Conservation (phyloP, 2,329 filamentous ascomycete species). For the Pyrenophora teres region DNA sequence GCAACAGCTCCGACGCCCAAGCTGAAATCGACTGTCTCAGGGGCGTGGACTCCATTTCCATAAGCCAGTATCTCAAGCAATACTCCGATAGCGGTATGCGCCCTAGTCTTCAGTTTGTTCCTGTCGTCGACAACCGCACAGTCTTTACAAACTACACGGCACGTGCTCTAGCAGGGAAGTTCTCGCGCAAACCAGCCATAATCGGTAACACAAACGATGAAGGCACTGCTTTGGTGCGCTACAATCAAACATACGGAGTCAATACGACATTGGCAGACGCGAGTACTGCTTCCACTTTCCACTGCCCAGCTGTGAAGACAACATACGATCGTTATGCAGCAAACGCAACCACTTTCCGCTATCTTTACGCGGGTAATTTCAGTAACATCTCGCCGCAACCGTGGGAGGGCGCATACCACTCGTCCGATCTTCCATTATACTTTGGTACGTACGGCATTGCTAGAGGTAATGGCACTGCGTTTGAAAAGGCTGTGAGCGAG, state of each 20-base stretch:
- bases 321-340: slow-evolving; percentile 30
- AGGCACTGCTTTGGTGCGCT: slow-evolving; percentile 41
- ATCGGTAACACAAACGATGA: slow-evolving; percentile 44
- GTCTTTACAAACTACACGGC: slow-evolving; percentile 46
- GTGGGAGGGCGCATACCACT: slow-evolving; percentile 47
- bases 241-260: slow-evolving; percentile 37
- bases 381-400: slow-evolving; percentile 40
- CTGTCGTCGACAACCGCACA: slow-evolving; percentile 37
- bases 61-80: slow-evolving; percentile 41
- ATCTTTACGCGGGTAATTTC: slow-evolving; percentile 46
- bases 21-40: slow-evolving; percentile 47
- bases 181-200: slow-evolving; percentile 43
- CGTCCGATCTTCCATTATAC: slow-evolving; percentile 41
- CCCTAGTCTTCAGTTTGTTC: slow-evolving; percentile 35
- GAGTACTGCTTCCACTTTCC: slow-evolving; percentile 31
- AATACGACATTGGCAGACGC: slow-evolving; percentile 21
- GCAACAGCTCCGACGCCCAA: slow-evolving; percentile 24
- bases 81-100: slow-evolving; percentile 33
- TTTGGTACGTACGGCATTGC: slow-evolving; percentile 44
- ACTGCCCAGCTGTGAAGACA: slow-evolving; percentile 39
- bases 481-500: slow-evolving; percentile 39
- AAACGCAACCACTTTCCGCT: slow-evolving; percentile 43
- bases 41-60: slow-evolving; percentile 31
- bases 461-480: slow-evolving; percentile 30
- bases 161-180: slow-evolving; percentile 33